Evolutionary conservation across 2,329 filamentous ascomycete species (phyloP).

Genomic region (Monosporascus sp.): DNA sequence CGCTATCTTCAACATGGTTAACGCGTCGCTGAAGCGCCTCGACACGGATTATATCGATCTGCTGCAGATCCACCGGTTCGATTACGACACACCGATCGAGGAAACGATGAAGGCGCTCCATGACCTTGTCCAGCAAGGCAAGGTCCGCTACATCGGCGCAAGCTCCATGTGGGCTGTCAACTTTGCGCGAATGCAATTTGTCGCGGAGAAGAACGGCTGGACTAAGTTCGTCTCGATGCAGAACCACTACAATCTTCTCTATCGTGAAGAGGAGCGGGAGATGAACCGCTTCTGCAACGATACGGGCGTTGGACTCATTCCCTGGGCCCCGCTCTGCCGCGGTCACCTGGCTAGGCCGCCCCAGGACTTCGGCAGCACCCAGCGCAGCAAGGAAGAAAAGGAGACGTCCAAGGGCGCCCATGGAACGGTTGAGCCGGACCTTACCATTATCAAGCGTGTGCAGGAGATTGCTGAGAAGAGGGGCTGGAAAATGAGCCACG

Average conservation of each 20-base stretch:
- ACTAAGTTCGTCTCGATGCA: slow-evolving; percentile 60
- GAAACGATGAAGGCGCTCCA: slow-evolving; percentile 60
- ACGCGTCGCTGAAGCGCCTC: slow-evolving; percentile 34
- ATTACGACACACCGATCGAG: slow-evolving; percentile 46
- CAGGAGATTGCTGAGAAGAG: slow-evolving; percentile 55
- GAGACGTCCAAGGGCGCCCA: slow-evolving; percentile 26
- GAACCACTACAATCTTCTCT: slow-evolving; percentile 54
- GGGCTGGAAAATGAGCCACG: slow-evolving; percentile 56
- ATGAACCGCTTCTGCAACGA: slow-evolving; percentile 38
- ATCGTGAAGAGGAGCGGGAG: slow-evolving; percentile 57
- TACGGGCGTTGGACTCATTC: slow-evolving; percentile 35
- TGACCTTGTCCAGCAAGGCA: slow-evolving; percentile 53
- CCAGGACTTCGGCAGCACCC: slow-evolving; percentile 22
- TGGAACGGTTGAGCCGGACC: slow-evolving; percentile 28
- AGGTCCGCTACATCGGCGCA: slow-evolving; percentile 51
- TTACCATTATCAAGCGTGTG: slow-evolving; percentile 44
- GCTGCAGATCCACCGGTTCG: slow-evolving; percentile 58
- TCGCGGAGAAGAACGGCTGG: slow-evolving; percentile 43
- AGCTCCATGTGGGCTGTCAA: slow-evolving; percentile 48
- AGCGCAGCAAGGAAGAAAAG: slow-evolving; percentile 32
- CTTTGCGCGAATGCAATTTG: slow-evolving; percentile 49
- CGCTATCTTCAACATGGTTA: slow-evolving; percentile 32
- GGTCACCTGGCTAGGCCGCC: slow-evolving; percentile 32
- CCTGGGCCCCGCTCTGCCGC: slow-evolving; percentile 35
- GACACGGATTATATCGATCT: slow-evolving; percentile 37